These are phyloP conservation scores for Nitzschia sp. DNA, from an alignment of 108 stramenopile genomes.

Conservation along the genomic window DNA sequence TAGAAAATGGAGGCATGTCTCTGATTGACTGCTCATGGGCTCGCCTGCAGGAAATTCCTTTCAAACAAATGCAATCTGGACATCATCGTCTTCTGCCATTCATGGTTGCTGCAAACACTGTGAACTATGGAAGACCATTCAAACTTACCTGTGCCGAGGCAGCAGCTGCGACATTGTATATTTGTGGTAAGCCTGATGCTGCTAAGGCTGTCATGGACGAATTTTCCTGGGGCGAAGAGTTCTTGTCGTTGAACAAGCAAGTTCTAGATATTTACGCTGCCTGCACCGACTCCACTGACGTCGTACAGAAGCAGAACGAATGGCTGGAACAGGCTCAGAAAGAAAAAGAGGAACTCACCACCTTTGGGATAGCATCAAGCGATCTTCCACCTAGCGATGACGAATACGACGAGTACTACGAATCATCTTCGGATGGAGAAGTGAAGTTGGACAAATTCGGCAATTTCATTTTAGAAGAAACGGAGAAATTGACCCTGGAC, in stretches of 20 bases:
- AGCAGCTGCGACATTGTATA: constrained; percentile 87
- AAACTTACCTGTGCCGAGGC: constrained; percentile 91
- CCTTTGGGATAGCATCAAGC: constrained; percentile 11
- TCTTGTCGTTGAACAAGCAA: constrained; percentile 85
- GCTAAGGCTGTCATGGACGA: constrained; percentile 86
- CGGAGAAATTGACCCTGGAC: neutral
- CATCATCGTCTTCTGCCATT: constrained; percentile 97
- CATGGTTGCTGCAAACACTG: constrained; percentile 97
- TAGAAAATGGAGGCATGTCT: constrained; percentile 79
- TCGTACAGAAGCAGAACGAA: constrained; percentile 83
- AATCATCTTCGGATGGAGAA: constrained; percentile 40
- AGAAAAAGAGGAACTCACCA: constrained; percentile 30
- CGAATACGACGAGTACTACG: constrained; percentile 37
- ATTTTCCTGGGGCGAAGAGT: constrained; percentile 96
- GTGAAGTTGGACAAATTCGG: constrained; percentile 67
- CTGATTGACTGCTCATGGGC: constrained; percentile 99
- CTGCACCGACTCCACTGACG: constrained; percentile 73
- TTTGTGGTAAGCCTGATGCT: constrained; percentile 85
- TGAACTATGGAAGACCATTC: constrained; percentile 97
- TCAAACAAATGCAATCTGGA: constrained; percentile 87
- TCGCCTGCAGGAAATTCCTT: constrained; percentile 91
- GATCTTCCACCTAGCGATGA: constrained; percentile 56
- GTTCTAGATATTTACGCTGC: constrained; percentile 83
- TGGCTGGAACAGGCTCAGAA: constrained; percentile 72
- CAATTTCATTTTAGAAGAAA: constrained; percentile 44